phyloP scores from a whole-genome alignment of 75 land plant genomes.

The Picea glauca region DNA sequence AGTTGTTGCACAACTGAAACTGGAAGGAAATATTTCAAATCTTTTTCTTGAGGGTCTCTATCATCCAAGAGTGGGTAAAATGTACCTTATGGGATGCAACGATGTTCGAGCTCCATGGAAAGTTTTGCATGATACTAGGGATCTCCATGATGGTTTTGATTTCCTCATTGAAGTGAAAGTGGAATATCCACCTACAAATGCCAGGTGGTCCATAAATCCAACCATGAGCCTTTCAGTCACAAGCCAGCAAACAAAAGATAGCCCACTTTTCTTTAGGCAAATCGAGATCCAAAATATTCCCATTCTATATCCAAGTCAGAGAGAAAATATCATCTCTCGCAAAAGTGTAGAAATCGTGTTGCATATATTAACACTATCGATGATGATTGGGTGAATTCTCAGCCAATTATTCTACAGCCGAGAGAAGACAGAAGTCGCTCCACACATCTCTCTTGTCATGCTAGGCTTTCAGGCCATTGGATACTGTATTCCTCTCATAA shows the following conservation, averaged over 20 bases:
- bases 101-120: too few species aligned
- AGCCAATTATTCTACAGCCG: slow-evolving; percentile 51
- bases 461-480: slow-evolving; percentile 75
- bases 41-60: too few species aligned
- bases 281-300: slow-evolving; percentile 51
- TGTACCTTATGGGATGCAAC: too few species aligned
- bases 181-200: slow-evolving; percentile 64
- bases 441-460: slow-evolving; percentile 69
- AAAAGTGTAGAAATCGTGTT: slow-evolving; percentile 50
- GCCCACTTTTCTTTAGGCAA: slow-evolving; percentile 41
- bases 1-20: too few species aligned
- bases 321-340: slow-evolving; percentile 56
- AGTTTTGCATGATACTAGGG: too few species aligned
- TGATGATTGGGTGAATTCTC: slow-evolving; percentile 48
- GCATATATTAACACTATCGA: slow-evolving; percentile 37
- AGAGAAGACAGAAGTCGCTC: slow-evolving; percentile 33
- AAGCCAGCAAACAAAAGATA: slow-evolving; percentile 44
- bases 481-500: slow-evolving; percentile 64
- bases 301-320: slow-evolving; percentile 50
- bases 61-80: too few species aligned
- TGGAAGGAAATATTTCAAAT: too few species aligned
- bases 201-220: slow-evolving; percentile 56
- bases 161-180: slow-evolving; percentile 47
- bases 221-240: slow-evolving; percentile 39
- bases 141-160: slow-evolving; percentile 61